Percentiles rank a stretch among this genome's conserved stretches.
phyloP scores from a whole-genome alignment of 148 eudicot species.

The Fagopyrum tataricum region DNA sequence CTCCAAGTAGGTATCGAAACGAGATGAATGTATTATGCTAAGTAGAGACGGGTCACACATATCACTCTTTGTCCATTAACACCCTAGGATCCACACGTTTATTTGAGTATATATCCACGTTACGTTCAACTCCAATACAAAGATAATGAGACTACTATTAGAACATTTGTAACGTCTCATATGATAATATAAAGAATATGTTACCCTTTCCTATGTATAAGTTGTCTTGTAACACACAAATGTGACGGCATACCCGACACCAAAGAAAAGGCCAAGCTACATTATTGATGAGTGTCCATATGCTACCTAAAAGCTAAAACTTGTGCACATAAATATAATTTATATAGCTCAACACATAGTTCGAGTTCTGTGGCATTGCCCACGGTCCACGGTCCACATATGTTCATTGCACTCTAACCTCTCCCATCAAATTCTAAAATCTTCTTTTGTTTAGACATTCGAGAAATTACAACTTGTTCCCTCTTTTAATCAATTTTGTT shows the following conservation, averaged over 20 bases:
- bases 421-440: background rate
- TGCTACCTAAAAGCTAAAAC: background rate
- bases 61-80: too few species aligned
- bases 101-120: too few species aligned
- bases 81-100: too few species aligned
- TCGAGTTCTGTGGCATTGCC: background rate
- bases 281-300: constrained; percentile 6
- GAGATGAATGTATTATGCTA: too few species aligned
- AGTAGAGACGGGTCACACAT: too few species aligned
- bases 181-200: too few species aligned
- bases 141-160: too few species aligned
- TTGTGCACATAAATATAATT: background rate
- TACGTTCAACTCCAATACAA: too few species aligned
- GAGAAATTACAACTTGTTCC: background rate
- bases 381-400: constrained; percentile 1
- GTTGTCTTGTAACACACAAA: constrained; percentile 1
- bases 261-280: constrained; percentile 9
- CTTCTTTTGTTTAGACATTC: background rate
- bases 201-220: background rate
- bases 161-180: background rate
- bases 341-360: too few species aligned
- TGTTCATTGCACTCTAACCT: background rate
- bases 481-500: background rate
- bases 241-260: background rate
- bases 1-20: too few species aligned